Evolutionary conservation across 352 stramenopile species (phyloP).

Genomic region (Saprolegnia parasitica): DNA sequence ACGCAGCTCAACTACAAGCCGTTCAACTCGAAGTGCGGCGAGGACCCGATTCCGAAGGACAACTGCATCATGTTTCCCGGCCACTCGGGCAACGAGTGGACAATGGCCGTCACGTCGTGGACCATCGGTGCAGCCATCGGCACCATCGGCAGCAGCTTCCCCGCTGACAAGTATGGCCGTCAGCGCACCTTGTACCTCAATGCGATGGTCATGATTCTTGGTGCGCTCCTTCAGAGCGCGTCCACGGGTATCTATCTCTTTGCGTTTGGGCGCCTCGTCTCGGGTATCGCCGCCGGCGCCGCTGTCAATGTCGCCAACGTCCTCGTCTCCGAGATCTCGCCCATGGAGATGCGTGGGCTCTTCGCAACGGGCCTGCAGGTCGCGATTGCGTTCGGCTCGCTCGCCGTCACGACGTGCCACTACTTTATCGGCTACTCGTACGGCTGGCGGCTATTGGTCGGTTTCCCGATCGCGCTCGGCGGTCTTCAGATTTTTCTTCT

Average conservation of each 20-base stretch:
- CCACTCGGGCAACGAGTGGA: constrained; percentile 40
- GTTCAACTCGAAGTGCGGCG: constrained; percentile 34
- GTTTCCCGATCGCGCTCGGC: constrained; percentile 47
- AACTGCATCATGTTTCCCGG: constrained; percentile 36
- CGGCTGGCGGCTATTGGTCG: constrained; percentile 41
- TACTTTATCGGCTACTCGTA: constrained; percentile 34
- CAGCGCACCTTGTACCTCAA: constrained; percentile 38
- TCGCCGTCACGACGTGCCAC: constrained; percentile 43
- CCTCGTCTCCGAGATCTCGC: constrained; percentile 50
- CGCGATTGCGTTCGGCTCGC: constrained; percentile 40
- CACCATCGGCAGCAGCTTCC: constrained; percentile 8
- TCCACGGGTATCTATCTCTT: constrained; percentile 40
- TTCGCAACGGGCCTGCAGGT: constrained; percentile 40
- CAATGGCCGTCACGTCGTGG: constrained; percentile 39
- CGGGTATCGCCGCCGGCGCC: constrained; percentile 49
- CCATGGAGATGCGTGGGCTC: constrained; percentile 38
- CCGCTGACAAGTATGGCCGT: constrained; percentile 38
- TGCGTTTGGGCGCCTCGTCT: constrained; percentile 39
- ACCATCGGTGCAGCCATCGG: constrained; percentile 32
- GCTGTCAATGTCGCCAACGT: constrained; percentile 40
- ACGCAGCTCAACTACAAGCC: constrained; percentile 58
- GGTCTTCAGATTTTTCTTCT: constrained; percentile 38
- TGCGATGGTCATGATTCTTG: constrained; percentile 45
- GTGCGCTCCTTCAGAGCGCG: constrained; percentile 35
- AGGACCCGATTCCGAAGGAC: neutral